Evolutionary conservation across 1,284 basidiomycete species (phyloP), one percentile per base, ranked within the genome.

Genomic region (Porodaedalea pini): DNA sequence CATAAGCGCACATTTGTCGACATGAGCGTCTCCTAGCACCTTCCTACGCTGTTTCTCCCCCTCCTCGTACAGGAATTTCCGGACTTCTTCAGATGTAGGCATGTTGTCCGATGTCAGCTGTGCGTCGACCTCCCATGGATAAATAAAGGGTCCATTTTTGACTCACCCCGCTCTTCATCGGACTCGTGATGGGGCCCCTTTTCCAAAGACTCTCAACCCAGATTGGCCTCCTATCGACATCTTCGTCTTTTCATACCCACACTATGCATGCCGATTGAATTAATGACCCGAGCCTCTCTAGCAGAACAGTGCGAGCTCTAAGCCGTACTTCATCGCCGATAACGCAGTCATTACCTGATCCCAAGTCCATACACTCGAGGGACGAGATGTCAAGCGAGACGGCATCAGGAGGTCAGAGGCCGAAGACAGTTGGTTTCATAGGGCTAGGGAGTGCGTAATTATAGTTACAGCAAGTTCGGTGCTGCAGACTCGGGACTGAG

Each of bases 1-100:
- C 4, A 49, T 39, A 5, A 19, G n/a, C 57, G 55, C 21, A 56
- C 58, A 34, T 52, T 40, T 56, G 19, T 60, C 58, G 32, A 60
- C 58, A 32, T 56, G 54, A 25, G 48, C 58, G 25, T 60, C 58
- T 37, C 58, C 58, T 2, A 56, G 17, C n/a, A 60, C 54, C 58
- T 60, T 60, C 23, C 54, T 50, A 19, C 58, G 54, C 32, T 52
- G 48, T 32, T 53, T 60, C 36, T 56, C 54, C 23, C 58, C 58
- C 23, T 56, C 58, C 6, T 56, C 50, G 29, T 56, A 56, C 21
- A 60, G 54, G 21, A 52, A 40, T 31, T 56, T 60, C 23, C 50
- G 48, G n/a, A 56, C 48, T 17, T 60, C 58, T 48, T 60, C 54
- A 29, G 21, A 17, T 15, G 54, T 56, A 21, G 54, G 49, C 51